Evolutionary conservation across 2,329 filamentous ascomycete genomes (phyloP).

Genomic region (Alternaria sp.): DNA sequence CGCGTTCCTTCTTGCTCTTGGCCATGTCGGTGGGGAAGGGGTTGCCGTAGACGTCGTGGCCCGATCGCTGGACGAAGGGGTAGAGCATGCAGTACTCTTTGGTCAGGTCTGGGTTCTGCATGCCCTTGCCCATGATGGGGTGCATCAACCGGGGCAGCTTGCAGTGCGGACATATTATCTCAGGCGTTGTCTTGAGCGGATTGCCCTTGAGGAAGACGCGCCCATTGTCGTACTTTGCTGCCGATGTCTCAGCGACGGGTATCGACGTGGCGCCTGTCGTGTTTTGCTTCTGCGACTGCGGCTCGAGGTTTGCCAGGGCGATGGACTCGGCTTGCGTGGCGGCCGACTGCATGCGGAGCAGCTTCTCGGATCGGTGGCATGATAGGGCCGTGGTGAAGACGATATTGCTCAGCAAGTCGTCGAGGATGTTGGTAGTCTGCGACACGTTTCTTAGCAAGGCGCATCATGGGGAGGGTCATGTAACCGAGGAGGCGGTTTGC

Average conservation of each 20-base stretch:
- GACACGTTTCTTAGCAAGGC: slow-evolving; percentile 34
- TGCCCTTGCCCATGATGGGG: slow-evolving; percentile 75
- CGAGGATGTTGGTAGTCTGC: slow-evolving; percentile 64
- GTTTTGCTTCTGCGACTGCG: slow-evolving; percentile 43
- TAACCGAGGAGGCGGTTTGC: slow-evolving; percentile 17
- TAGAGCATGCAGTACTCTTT: slow-evolving; percentile 80
- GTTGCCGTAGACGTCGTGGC: slow-evolving; percentile 84
- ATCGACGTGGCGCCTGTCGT: slow-evolving; percentile 57
- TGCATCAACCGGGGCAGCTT: slow-evolving; percentile 77
- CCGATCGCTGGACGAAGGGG: slow-evolving; percentile 78
- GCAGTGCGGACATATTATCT: slow-evolving; percentile 78
- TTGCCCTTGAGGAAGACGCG: slow-evolving; percentile 75
- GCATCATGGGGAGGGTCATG: slow-evolving; percentile 15
- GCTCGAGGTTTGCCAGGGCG: slow-evolving; percentile 49
- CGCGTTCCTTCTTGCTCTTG: slow-evolving; percentile 78
- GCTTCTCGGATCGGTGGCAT: slow-evolving; percentile 81
- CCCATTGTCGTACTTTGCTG: slow-evolving; percentile 74
- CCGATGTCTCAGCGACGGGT: slow-evolving; percentile 67
- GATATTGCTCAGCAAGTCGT: slow-evolving; percentile 79
- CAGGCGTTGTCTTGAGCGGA: slow-evolving; percentile 73
- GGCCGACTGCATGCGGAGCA: slow-evolving; percentile 71
- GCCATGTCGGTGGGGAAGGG: slow-evolving; percentile 79
- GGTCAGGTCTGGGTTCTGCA: slow-evolving; percentile 68
- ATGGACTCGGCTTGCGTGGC: slow-evolving; percentile 57
- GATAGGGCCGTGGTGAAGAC: slow-evolving; percentile 78